A percentile compares a stretch with the other conserved stretches of the same genome.
phyloP scores from a whole-genome alignment of 257 asterid species.

The Salvia rosmarinus region DNA sequence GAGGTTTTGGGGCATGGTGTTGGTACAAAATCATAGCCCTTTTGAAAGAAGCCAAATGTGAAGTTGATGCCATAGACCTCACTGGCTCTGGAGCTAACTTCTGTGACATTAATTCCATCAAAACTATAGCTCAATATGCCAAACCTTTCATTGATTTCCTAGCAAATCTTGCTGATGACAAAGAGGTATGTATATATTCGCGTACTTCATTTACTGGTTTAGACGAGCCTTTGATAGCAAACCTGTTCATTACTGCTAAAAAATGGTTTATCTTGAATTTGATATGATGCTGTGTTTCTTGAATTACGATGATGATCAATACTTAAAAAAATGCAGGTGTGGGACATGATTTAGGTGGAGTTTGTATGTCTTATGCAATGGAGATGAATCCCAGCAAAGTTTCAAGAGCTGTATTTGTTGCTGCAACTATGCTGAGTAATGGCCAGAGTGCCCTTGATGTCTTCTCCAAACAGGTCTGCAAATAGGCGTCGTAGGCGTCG shows the following conservation, averaged over 20 bases:
- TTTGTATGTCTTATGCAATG: constrained; percentile 60
- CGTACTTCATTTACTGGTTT: no score
- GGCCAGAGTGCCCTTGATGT: constrained; percentile 55
- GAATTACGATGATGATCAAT: not conserved
- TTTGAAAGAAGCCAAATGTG: constrained; percentile 48
- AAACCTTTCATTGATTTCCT: constrained; percentile 58
- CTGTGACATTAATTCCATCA: constrained; percentile 54
- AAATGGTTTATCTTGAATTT: not conserved
- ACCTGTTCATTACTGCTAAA: no score
- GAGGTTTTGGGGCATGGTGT: constrained; percentile 78
- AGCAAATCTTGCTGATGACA: constrained; percentile 38
- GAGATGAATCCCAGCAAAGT: constrained; percentile 55
- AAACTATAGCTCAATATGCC: constrained; percentile 45
- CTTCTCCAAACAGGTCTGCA: constrained; percentile 55
- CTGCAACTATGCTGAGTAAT: constrained; percentile 57
- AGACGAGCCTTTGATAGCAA: no score
- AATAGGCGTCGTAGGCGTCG: not conserved
- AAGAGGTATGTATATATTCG: constrained; percentile 34
- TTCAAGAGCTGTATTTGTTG: constrained; percentile 57
- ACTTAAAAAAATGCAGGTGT: constrained; percentile 49
- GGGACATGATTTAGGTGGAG: constrained; percentile 68
- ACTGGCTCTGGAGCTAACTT: constrained; percentile 59
- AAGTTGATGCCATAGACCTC: constrained; percentile 61
- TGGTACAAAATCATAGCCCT: constrained; percentile 72
- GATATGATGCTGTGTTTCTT: not conserved